Conservation (phyloP, 228 moss, liverwort and hornwort genomes). For the Sphagnum fallax region DNA sequence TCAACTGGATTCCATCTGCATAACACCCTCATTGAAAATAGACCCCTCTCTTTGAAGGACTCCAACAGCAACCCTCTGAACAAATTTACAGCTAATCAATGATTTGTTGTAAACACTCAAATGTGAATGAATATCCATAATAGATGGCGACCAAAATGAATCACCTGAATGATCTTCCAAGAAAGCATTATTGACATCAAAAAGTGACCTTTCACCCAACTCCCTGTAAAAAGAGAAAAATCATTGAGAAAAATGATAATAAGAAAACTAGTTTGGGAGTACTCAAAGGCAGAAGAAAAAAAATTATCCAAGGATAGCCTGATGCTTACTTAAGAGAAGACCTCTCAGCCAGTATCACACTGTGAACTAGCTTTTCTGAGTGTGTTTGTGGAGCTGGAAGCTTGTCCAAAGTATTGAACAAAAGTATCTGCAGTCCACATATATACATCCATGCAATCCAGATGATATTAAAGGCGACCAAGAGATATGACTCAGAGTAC, state of each 20-base stretch:
- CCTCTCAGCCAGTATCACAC: conserved; percentile 73
- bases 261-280: background rate
- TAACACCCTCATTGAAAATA: too few relatives aligned
- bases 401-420: conserved; percentile 90
- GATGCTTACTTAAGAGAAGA: conserved; percentile 40
- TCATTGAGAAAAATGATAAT: background rate
- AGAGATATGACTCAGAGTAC: background rate
- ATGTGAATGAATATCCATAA: too few relatives aligned
- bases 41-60: background rate
- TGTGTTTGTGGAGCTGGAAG: conserved; percentile 52
- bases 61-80: background rate
- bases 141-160: conserved; percentile 1
- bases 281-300: background rate
- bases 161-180: conserved; percentile 51
- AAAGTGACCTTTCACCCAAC: conserved; percentile 55
- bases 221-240: conserved; percentile 17
- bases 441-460: background rate
- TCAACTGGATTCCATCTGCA: too few relatives aligned
- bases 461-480: too few relatives aligned
- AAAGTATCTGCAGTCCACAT: conserved; percentile 27
- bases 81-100: background rate
- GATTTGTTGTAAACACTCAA: too few relatives aligned
- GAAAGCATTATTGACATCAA: conserved; percentile 70
- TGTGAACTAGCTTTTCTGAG: conserved; percentile 66
- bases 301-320: background rate